These are phyloP conservation scores for Plasmopara halstedii DNA, from an alignment of 352 stramenopile genomes.

Conservation along the genomic window DNA sequence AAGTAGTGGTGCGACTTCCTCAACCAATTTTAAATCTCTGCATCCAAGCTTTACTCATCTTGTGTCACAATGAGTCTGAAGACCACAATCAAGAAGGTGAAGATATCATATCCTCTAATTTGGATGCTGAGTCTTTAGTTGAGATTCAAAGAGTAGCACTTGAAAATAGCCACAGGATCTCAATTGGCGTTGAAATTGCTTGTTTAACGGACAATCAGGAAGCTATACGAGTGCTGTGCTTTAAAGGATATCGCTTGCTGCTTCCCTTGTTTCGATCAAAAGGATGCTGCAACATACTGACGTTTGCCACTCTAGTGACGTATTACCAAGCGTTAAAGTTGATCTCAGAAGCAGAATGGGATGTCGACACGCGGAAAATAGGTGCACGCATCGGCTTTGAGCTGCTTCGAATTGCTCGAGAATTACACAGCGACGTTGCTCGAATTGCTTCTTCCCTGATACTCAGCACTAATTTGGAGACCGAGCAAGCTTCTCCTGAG, in stretches of 20 bases:
- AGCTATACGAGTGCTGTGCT: conserved; percentile 40
- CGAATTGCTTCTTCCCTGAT: conserved; percentile 18
- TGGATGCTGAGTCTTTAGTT: conserved; percentile 23
- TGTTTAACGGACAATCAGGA: conserved; percentile 39
- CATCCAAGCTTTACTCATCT: conserved; percentile 42
- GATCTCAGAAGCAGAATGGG: conserved; percentile 27
- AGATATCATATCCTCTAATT: conserved; percentile 17
- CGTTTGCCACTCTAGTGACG: conserved; percentile 44
- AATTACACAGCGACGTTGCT: conserved; percentile 13
- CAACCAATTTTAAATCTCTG: conserved; percentile 44
- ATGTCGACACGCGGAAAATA: conserved; percentile 43
- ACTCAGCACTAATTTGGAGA: background rate
- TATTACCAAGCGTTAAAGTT: conserved; percentile 35
- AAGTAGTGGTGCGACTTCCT: conserved; percentile 39
- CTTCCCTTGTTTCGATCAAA: conserved; percentile 60
- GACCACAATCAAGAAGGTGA: conserved; percentile 35
- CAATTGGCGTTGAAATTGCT: conserved; percentile 58
- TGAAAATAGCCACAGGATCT: conserved; percentile 39
- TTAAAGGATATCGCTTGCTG: conserved; percentile 62
- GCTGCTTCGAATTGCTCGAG: conserved; percentile 38
- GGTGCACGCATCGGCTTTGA: conserved; percentile 50
- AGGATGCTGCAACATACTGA: conserved; percentile 26
- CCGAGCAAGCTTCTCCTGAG: background rate
- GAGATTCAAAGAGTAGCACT: conserved; percentile 30
- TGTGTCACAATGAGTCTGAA: conserved; percentile 43